These are phyloP conservation scores for Geotrichum aggregatum DNA, from an alignment of 1,139 yeast species.

Conservation along the genomic window DNA sequence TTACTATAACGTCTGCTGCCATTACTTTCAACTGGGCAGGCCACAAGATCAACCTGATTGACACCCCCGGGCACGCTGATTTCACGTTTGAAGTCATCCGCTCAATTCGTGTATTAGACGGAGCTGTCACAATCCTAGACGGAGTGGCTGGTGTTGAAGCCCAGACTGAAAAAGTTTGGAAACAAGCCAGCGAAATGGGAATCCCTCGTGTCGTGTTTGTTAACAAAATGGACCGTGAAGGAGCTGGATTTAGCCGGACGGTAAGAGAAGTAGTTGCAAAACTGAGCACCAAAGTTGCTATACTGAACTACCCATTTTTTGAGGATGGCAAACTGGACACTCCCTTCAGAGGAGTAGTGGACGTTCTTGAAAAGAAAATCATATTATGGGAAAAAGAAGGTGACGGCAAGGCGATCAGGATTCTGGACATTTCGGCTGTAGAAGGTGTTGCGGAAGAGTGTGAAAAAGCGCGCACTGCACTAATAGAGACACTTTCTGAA, in stretches of 20 bases:
- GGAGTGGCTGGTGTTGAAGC: slow-evolving; percentile 98
- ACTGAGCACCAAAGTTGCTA: slow-evolving; percentile 66
- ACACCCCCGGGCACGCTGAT: slow-evolving; percentile 98
- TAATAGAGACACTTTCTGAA: slow-evolving; percentile 81
- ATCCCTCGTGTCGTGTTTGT: slow-evolving; percentile 77
- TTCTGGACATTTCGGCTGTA: slow-evolving; percentile 43
- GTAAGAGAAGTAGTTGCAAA: slow-evolving; percentile 80
- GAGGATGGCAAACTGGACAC: slow-evolving; percentile 42
- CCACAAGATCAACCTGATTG: slow-evolving; percentile 76
- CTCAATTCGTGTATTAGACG: slow-evolving; percentile 84
- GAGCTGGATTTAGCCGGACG: slow-evolving; percentile 90
- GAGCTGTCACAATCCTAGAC: slow-evolving; percentile 87
- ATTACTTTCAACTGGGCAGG: slow-evolving; percentile 84
- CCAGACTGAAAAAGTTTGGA: slow-evolving; percentile 96
- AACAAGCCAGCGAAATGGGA: slow-evolving; percentile 62
- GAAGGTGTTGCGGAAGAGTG: slow-evolving; percentile 47
- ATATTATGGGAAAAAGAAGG: slow-evolving; percentile 56
- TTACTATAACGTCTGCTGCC: slow-evolving; percentile 95
- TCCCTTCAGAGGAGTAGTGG: slow-evolving; percentile 73
- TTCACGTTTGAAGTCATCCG: slow-evolving; percentile 92
- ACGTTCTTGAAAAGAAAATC: slow-evolving; percentile 64
- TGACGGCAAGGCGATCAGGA: slow-evolving; percentile 56
- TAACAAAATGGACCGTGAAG: slow-evolving; percentile 94
- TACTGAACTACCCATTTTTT: slow-evolving; percentile 78
- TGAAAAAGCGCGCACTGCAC: slow-evolving; percentile 59